Conservation (phyloP, 345 rosid species). For the Citrus unshiu region DNA sequence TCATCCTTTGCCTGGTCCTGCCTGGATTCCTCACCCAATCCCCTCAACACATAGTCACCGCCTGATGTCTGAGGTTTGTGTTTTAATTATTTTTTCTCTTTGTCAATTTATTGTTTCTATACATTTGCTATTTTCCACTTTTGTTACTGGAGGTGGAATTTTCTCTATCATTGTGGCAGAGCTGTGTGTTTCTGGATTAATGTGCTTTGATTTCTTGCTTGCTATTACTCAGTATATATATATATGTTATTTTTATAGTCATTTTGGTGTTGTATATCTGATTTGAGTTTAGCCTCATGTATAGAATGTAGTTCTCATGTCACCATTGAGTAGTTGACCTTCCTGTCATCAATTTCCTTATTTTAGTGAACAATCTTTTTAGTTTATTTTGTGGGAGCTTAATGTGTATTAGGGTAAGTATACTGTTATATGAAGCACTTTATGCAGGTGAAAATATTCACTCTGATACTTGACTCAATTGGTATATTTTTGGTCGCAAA, state of each 20-base stretch:
- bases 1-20: conserved; percentile 42
- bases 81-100: conserved; percentile 4
- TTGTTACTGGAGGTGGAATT: conserved; percentile 4
- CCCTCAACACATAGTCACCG: conserved; percentile 48
- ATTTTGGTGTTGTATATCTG: not conserved
- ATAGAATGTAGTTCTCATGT: not conserved
- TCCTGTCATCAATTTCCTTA: not conserved
- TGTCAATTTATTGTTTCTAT: conserved; percentile 3
- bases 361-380: no score
- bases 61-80: conserved; percentile 66
- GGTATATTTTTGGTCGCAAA: no score
- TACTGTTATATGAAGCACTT: no score
- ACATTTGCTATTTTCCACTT: not conserved
- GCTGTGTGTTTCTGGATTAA: not conserved
- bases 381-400: no score
- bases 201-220: not conserved
- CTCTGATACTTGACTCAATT: no score
- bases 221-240: not conserved
- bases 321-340: not conserved
- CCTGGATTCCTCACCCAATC: conserved; percentile 50
- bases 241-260: not conserved
- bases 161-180: not conserved
- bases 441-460: no score
- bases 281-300: not conserved
- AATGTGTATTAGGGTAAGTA: no score